Evolutionary conservation across 2,329 filamentous ascomycete genomes (phyloP), one percentile per base, ranked within the genome.

Genomic region (Aspergillus cejpii): DNA sequence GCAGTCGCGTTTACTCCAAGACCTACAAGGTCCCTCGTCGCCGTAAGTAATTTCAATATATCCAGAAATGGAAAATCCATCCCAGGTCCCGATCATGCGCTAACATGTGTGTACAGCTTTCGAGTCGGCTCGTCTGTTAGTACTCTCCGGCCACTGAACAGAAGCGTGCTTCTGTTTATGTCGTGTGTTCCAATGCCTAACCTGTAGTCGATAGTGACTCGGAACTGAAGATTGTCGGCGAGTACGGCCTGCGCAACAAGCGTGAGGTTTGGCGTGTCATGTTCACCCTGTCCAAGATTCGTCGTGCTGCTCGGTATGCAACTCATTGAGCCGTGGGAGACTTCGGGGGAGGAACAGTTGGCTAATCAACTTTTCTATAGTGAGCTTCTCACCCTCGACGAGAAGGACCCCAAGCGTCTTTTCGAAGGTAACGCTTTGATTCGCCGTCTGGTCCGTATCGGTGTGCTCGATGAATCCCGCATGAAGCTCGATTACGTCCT

Each of bases 401-500:
- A 98, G 82, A 98, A 98, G 81, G 92, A 98, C 79, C 92, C 92
- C 74, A 97, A 97, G 85, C 90, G 92, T 78, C 90, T 98, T 62
- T 98, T 98, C 82, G 92, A 98, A 83, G 92, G 92, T 77, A 98
- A 98, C 77, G 92, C 92, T 73, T 84, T 98, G 74, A 98, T 98
- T 85, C 92, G 92, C 74, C 92, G 92, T 87, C 89, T 98, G 62
- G 92, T 98, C 62, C 92, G 92, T 74, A 90, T 97, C 73, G 92
- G 92, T 87, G 92, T 98, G 69, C 88, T 98, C 70, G 92, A 98
- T 74, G 92, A 98, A 81, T 90, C 90, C 73, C 92, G 92, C 83
- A 98, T 98, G 92, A 98, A 96, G 87, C 92, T 98, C 82, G 92
- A 98, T 96, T 96, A 98, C 85, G 92, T 98, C 72, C 80, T 98